A percentile compares a stretch with the other conserved stretches of the same genome.
Evolutionary conservation across 371 early-diverging fungal genomes (phyloP).

Genomic region (Mucor racemosus): DNA sequence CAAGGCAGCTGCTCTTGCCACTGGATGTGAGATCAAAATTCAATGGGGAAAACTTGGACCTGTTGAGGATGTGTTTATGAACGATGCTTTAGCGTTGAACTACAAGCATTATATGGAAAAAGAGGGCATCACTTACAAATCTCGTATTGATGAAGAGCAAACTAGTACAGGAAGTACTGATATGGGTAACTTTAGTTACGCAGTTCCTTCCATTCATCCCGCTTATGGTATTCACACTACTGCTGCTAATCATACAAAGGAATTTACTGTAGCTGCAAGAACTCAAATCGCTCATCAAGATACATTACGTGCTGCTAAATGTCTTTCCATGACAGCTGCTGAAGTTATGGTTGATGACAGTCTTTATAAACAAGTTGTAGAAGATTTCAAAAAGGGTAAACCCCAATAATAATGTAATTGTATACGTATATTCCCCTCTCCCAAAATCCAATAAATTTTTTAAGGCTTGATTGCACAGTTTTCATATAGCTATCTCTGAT

Average conservation of each 20-base stretch:
- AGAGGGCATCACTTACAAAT: constrained; percentile 42
- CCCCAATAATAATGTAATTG: not conserved
- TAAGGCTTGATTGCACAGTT: no score
- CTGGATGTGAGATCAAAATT: constrained; percentile 67
- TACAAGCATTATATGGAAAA: constrained; percentile 60
- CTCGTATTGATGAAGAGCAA: constrained; percentile 46
- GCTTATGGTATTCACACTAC: constrained; percentile 31
- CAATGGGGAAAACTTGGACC: constrained; percentile 46
- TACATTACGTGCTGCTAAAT: constrained; percentile 58
- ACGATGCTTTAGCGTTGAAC: constrained; percentile 57
- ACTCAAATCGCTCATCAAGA: constrained; percentile 65
- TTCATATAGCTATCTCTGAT: no score
- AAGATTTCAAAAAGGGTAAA: constrained; percentile 41
- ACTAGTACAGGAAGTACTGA: constrained; percentile 65
- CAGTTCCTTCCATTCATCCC: constrained; percentile 32
- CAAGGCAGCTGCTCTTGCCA: constrained; percentile 66
- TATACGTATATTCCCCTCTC: not conserved
- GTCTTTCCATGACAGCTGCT: constrained; percentile 45
- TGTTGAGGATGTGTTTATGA: constrained; percentile 51
- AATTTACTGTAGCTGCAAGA: constrained; percentile 65
- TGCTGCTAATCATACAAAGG: constrained; percentile 37
- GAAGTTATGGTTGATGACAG: constrained; percentile 33
- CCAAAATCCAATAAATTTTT: not conserved
- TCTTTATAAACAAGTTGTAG: constrained; percentile 33
- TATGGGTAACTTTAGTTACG: constrained; percentile 72